phyloP scores from a whole-genome alignment of 1,139 yeast species.

The Wickerhamomyces sp. region DNA sequence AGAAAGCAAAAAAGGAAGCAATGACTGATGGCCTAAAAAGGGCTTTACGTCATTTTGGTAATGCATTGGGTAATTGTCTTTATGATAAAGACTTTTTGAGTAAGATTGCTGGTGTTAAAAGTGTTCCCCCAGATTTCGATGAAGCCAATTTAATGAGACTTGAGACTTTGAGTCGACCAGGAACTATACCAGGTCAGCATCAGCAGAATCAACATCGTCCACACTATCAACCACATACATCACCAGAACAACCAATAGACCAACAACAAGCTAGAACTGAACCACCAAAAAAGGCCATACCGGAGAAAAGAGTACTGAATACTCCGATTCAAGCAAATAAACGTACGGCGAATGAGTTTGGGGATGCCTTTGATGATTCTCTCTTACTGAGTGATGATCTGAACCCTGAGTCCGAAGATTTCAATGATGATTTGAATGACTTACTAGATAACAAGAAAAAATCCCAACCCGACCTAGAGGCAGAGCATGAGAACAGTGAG shows the following conservation, averaged over 20 bases:
- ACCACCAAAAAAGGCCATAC: conserved; percentile 3
- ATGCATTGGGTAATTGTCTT: conserved; percentile 73
- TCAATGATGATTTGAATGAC: conserved; percentile 29
- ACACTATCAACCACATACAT: background rate
- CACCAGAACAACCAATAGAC: conserved; percentile 3
- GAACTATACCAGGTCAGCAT: conserved; percentile 11
- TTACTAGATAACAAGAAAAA: conserved; percentile 21
- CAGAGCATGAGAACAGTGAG: conserved; percentile 1
- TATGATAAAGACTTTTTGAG: conserved; percentile 64
- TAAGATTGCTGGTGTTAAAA: conserved; percentile 44
- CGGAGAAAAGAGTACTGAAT: conserved; percentile 11
- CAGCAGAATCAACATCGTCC: background rate
- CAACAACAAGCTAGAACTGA: background rate
- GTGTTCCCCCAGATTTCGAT: conserved; percentile 50
- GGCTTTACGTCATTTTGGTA: conserved; percentile 73
- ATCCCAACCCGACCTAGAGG: conserved; percentile 7
- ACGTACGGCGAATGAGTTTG: conserved; percentile 10
- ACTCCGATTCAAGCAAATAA: conserved; percentile 2
- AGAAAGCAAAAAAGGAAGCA: conserved; percentile 77
- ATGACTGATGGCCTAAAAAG: conserved; percentile 77
- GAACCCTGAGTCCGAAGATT: conserved; percentile 32
- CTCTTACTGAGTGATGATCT: conserved; percentile 62
- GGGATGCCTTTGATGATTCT: conserved; percentile 57
- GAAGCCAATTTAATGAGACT: conserved; percentile 39
- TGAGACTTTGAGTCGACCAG: conserved; percentile 26